phyloP scores from a whole-genome alignment of 768 basidiomycete species.

The Xerocomellus chrysenteron region DNA sequence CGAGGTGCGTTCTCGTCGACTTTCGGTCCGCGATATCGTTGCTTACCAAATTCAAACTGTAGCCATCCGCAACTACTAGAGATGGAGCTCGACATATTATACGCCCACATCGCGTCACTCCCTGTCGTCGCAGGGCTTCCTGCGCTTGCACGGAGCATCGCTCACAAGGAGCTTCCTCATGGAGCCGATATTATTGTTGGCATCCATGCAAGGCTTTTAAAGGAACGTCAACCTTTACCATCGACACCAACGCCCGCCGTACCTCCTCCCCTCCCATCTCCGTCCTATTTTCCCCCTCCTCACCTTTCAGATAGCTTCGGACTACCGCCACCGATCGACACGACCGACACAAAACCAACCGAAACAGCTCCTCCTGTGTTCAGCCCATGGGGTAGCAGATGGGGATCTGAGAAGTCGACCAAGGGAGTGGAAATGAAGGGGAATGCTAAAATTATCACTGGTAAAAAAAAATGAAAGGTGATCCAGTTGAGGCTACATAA shows the following conservation, averaged over 20 bases:
- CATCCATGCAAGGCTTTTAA: slow-evolving; percentile 19
- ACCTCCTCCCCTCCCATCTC: neutral
- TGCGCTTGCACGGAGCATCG: slow-evolving; percentile 15
- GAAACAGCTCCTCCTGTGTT: neutral
- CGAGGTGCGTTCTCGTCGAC: slow-evolving; percentile 12
- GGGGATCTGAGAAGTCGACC: too few species aligned
- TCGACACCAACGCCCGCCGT: neutral
- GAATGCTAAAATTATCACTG: too few species aligned
- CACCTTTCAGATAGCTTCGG: too few species aligned
- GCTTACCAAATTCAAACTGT: neutral
- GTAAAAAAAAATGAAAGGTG: too few species aligned
- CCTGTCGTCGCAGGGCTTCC: slow-evolving; percentile 12
- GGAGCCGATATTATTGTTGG: slow-evolving; percentile 25
- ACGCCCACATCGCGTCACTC: slow-evolving; percentile 14
- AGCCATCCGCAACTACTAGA: slow-evolving; percentile 20
- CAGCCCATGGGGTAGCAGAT: too few species aligned
- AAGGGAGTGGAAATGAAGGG: too few species aligned
- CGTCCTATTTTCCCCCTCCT: neutral
- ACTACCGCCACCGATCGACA: too few species aligned
- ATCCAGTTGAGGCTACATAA: too few species aligned
- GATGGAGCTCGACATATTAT: slow-evolving; percentile 26
- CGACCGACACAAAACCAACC: too few species aligned
- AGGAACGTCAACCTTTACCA: neutral
- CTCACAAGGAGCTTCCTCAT: slow-evolving; percentile 16
- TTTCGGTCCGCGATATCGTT: neutral